A percentile compares a stretch with the other conserved stretches of the same genome.
phyloP scores from a whole-genome alignment of 2,329 filamentous ascomycete species.

The Dichotomopilus funicola region DNA sequence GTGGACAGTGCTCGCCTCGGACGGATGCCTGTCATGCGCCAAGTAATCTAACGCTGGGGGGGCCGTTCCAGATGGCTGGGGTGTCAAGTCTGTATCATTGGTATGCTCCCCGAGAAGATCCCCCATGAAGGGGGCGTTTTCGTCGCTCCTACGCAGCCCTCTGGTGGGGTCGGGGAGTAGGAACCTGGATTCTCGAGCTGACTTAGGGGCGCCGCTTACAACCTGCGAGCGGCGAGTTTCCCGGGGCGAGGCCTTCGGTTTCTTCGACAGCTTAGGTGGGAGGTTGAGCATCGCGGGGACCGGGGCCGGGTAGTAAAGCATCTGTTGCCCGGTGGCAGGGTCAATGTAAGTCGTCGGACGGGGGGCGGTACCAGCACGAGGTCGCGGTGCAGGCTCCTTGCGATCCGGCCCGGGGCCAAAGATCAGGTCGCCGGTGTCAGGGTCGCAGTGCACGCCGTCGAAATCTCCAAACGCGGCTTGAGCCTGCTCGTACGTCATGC shows the following conservation, averaged over 20 bases:
- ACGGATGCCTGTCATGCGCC: slow-evolving; percentile 20
- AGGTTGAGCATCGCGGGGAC: slow-evolving; percentile 92
- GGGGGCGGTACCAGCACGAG: slow-evolving; percentile 20
- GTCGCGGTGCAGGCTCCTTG: slow-evolving; percentile 19
- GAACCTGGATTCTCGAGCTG: slow-evolving; percentile 31
- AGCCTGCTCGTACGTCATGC: slow-evolving; percentile 58
- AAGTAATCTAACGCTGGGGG: slow-evolving; percentile 1
- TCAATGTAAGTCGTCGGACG: slow-evolving; percentile 55
- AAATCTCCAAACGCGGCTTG: slow-evolving; percentile 69
- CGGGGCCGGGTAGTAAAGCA: slow-evolving; percentile 93
- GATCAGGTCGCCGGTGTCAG: slow-evolving; percentile 34
- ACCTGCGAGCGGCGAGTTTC: slow-evolving; percentile 70
- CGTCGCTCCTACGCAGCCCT: slow-evolving; percentile 21
- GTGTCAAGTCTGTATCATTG: background rate
- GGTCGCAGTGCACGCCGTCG: slow-evolving; percentile 69
- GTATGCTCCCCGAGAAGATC: slow-evolving; percentile 7
- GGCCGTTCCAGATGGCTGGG: slow-evolving; percentile 5
- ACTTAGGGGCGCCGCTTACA: slow-evolving; percentile 52
- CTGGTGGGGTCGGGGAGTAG: slow-evolving; percentile 45
- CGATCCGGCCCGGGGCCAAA: slow-evolving; percentile 8
- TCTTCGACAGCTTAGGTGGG: slow-evolving; percentile 76
- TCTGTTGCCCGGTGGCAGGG: slow-evolving; percentile 63
- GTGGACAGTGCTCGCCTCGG: slow-evolving; percentile 21
- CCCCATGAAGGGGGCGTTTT: slow-evolving; percentile 18
- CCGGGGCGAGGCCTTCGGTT: slow-evolving; percentile 54